These are phyloP conservation scores for Metschnikowia hibisci DNA, from an alignment of 805 yeast species.

Conservation along the genomic window DNA sequence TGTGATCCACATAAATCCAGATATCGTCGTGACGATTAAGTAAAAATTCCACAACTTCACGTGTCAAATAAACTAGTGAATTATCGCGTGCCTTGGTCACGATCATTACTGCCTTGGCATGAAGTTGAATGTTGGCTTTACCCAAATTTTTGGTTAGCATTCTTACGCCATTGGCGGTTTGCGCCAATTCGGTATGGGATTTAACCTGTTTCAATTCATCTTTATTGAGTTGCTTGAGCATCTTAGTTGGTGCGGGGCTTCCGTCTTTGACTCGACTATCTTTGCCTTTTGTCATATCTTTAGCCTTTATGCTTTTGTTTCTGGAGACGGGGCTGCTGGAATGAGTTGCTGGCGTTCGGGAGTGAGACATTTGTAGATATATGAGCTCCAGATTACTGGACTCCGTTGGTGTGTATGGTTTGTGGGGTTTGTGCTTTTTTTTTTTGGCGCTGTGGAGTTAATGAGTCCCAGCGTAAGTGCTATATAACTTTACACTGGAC, in stretches of 20 bases:
- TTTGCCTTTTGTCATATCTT: background rate
- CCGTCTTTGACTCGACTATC: constrained; percentile 5
- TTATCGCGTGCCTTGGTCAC: constrained; percentile 90
- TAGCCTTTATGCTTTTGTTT: background rate
- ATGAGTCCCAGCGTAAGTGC: background rate
- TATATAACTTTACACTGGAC: too few relatives aligned
- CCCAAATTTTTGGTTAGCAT: constrained; percentile 67
- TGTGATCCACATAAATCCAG: constrained; percentile 69
- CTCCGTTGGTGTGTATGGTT: background rate
- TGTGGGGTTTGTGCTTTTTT: background rate
- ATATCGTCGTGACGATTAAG: constrained; percentile 37
- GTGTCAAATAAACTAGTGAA: constrained; percentile 66
- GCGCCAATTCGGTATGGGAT: constrained; percentile 72
- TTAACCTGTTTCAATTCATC: constrained; percentile 52
- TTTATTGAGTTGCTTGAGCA: constrained; percentile 25
- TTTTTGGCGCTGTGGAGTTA: background rate
- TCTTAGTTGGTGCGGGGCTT: constrained; percentile 10
- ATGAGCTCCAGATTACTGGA: background rate
- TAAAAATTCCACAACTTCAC: constrained; percentile 79
- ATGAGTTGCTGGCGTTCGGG: background rate
- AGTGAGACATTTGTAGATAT: background rate
- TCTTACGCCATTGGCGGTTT: constrained; percentile 78
- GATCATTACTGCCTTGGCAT: constrained; percentile 67
- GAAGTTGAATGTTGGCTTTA: constrained; percentile 67
- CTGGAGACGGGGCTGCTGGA: constrained; percentile 1